These are phyloP conservation scores for Friedmanniomyces simplex DNA, from an alignment of 495 filamentous ascomycete genomes.

Conservation along the genomic window DNA sequence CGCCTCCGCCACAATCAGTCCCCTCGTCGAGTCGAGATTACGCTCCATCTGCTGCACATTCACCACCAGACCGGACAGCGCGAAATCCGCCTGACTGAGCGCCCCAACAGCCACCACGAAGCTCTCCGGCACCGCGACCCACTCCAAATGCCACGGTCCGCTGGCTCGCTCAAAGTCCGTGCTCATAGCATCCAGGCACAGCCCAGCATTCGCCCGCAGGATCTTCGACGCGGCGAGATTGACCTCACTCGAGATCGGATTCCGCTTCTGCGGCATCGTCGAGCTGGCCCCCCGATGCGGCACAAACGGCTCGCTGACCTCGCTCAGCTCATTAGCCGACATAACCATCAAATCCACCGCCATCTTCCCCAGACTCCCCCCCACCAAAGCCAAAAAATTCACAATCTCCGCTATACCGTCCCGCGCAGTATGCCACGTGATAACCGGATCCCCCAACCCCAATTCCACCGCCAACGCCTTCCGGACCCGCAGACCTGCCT, in stretches of 20 bases:
- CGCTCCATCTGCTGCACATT: conserved; percentile 37
- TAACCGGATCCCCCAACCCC: conserved; percentile 32
- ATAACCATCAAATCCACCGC: conserved; percentile 47
- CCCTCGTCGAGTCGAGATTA: conserved; percentile 40
- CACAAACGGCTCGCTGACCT: conserved; percentile 46
- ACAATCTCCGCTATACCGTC: conserved; percentile 41
- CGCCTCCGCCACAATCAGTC: conserved; percentile 45
- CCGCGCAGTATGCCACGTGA: conserved; percentile 40
- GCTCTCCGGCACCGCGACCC: conserved; percentile 42
- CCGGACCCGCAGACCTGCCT: conserved; percentile 35
- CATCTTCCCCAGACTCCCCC: conserved; percentile 41
- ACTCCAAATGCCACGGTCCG: conserved; percentile 46
- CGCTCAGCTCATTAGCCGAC: conserved; percentile 44
- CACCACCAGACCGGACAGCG: conserved; percentile 38
- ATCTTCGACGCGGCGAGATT: conserved; percentile 43
- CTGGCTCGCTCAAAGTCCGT: conserved; percentile 44
- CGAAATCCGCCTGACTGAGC: conserved; percentile 40
- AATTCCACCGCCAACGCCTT: conserved; percentile 31
- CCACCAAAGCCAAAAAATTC: conserved; percentile 42
- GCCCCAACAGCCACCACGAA: conserved; percentile 43
- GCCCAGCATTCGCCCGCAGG: conserved; percentile 38
- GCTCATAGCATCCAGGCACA: conserved; percentile 45
- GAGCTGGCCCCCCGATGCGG: conserved; percentile 43
- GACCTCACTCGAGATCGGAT: conserved; percentile 45
- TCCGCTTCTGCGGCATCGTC: conserved; percentile 48